Evolutionary conservation across 1,284 basidiomycete genomes (phyloP), one percentile per base, ranked within the genome.

Genomic region (Pulchroboletus neoregius): DNA sequence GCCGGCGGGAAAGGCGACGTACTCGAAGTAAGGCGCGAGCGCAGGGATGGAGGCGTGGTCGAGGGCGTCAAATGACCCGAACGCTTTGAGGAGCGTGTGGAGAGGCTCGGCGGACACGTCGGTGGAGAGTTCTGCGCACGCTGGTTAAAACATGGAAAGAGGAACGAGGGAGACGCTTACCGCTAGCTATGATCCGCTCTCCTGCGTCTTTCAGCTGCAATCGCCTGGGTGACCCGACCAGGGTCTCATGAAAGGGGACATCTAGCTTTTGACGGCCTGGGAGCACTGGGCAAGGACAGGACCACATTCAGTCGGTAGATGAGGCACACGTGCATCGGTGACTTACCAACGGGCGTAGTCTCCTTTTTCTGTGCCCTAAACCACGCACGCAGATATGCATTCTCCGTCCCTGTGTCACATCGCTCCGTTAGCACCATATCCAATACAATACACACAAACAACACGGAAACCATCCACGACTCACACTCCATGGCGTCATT

Each of bases 401-500:
- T 92, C 68, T 94, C 91, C 0, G 87, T 94, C 92, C 91, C 86
- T 89, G 48, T 2, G 45, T 33, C 39, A 41, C 49, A 39, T 36
- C 11, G 13, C 28, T 12, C 34, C 4, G 34, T 67, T 30, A 60
- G 51, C 42, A 49, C 39, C 37, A 45, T 27, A 20, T 18, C 9
- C 36, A 30, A 37, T 3, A 39, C 31, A 32, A 23, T 18, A 34
- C 43, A 41, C 26, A 18, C 42, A 49, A 39, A 50, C 41, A 33
- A 18, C 50, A 35, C 36, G 6, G 12, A 32, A 32, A 12, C n/a
- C 4, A 36, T 35, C 60, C 22, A 46, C n/a, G 22, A 72, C 84
- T 65, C 56, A 87, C 87, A 97, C 69, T 98, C 94, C 70, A 98
- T 79, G 0, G 94, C 94, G 63, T 97, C 91, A 61, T 90, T 94